Evolutionary conservation across 2,329 filamentous ascomycete species (phyloP), one percentile per base, ranked within the genome.

Genomic region (Rugonectria rugulosa): DNA sequence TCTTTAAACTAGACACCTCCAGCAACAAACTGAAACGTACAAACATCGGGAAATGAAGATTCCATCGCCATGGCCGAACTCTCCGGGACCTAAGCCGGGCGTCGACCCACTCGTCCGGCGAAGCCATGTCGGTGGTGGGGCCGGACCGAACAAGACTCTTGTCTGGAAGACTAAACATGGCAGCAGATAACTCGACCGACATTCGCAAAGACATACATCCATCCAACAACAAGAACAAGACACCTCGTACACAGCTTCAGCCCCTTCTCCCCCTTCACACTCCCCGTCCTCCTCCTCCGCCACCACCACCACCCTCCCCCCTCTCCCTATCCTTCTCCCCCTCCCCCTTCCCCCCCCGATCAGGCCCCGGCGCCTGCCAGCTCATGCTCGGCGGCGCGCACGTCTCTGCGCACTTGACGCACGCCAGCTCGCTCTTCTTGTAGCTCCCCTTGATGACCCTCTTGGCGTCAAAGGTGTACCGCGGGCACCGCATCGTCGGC

Each of bases 391-490:
- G 65, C 10, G 65, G 65, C 20, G 65, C 65, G 44, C 65, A 68
- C 32, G 65, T 65, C 62, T 67, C 65, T 3, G 61, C 65, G 24
- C 65, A 68, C 59, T 61, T 61, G 20, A 68, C 62, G 41, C 65
- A 68, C 3, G 65, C 65, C 17, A 68, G 49, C 12, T 68, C 65
- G 10, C 56, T 65, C 64, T 66, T 67, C 21, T 53, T 43, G 21
- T 59, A 68, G 31, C 50, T 59, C 32, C 62, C 65, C 40, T 68
- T 62, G 32, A 68, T 68, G 12, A 67, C 50, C 26, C 65, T 56
- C 43, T 67, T 67, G n/a, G 62, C 62, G 51, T 68, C 65, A 10
- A 68, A 67, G 2, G 62, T 59, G 48, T 65, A 68, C 11, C 65
- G 59, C 20, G 65, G 65, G 21, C 65, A 68, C 3, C 48, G 53